Evolutionary conservation across 352 stramenopile species (phyloP).

Genomic region (Phytophthora constricta): DNA sequence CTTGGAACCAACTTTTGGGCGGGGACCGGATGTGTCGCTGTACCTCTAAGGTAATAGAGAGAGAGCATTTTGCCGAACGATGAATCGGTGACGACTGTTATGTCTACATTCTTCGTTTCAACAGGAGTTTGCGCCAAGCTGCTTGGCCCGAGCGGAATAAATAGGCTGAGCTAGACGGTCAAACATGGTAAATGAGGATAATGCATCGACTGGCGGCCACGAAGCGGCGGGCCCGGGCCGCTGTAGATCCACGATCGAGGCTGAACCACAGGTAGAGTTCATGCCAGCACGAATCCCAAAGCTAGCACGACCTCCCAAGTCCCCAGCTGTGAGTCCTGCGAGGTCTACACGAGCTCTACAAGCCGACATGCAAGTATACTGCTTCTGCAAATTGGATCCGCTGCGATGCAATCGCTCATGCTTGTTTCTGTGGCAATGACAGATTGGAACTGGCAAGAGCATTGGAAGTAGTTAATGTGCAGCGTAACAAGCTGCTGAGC

Average conservation of each 20-base stretch:
- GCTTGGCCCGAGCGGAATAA: constrained; percentile 25
- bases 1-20: constrained; percentile 76
- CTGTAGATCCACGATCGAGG: constrained; percentile 4
- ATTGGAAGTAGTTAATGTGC: constrained; percentile 44
- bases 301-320: constrained; percentile 5
- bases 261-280: constrained; percentile 31
- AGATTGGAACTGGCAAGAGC: constrained; percentile 47
- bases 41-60: constrained; percentile 52
- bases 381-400: background rate
- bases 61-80: constrained; percentile 1
- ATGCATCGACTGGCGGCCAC: background rate
- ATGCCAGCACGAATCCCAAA: constrained; percentile 35
- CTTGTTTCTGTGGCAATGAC: background rate
- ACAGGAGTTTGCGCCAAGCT: too few relatives aligned
- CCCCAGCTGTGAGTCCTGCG: constrained; percentile 12
- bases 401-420: background rate
- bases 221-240: background rate
- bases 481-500: constrained; percentile 39
- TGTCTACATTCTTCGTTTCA: too few relatives aligned
- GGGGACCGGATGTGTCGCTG: constrained; percentile 56
- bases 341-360: constrained; percentile 19
- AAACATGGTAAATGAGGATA: background rate
- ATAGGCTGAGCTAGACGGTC: constrained; percentile 17
- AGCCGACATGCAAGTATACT: constrained; percentile 22
- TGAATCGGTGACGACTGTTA: too few relatives aligned